Percentiles rank a stretch among this genome's conserved stretches.
Evolutionary conservation across 2,329 filamentous ascomycete species (phyloP).

Genomic region (Geosmithia putterillii): DNA sequence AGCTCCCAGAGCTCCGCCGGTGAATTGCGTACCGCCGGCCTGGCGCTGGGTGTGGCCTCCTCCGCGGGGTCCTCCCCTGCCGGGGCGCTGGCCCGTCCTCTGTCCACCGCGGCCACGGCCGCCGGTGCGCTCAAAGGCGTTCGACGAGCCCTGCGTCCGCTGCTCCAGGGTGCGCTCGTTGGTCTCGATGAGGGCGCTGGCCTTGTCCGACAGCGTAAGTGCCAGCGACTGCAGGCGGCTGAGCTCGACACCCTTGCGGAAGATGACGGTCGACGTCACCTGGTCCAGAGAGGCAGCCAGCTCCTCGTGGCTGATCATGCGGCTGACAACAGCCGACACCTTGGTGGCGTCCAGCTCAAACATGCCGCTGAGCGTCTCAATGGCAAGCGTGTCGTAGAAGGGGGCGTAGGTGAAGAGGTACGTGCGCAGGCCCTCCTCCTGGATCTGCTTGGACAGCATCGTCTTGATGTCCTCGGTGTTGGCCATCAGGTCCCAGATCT

Average conservation of each 20-base stretch:
- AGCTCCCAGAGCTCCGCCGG: conserved; percentile 64
- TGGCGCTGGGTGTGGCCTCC: conserved; percentile 51
- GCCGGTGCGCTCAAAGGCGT: conserved; percentile 89
- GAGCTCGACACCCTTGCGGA: conserved; percentile 98
- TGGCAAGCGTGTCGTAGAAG: conserved; percentile 92
- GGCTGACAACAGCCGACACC: conserved; percentile 89
- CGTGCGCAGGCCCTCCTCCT: conserved; percentile 93
- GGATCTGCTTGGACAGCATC: conserved; percentile 96
- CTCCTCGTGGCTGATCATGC: conserved; percentile 99
- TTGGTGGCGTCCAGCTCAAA: conserved; percentile 89
- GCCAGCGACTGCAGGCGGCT: conserved; percentile 91
- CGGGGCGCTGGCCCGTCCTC: conserved; percentile 49
- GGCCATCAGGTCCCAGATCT: conserved; percentile 98
- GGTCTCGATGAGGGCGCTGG: conserved; percentile 85
- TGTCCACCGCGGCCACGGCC: conserved; percentile 59
- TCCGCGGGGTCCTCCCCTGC: conserved; percentile 36
- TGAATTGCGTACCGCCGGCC: conserved; percentile 67
- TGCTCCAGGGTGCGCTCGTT: conserved; percentile 98
- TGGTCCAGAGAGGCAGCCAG: conserved; percentile 93
- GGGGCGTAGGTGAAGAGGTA: conserved; percentile 99
- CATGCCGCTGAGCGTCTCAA: conserved; percentile 79
- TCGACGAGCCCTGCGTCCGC: conserved; percentile 87
- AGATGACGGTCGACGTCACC: conserved; percentile 93
- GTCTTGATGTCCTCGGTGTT: conserved; percentile 86
- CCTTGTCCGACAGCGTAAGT: conserved; percentile 90